These are phyloP conservation scores for Phaseolus coccineus DNA, from an alignment of 331 rosid genomes.

Conservation along the genomic window DNA sequence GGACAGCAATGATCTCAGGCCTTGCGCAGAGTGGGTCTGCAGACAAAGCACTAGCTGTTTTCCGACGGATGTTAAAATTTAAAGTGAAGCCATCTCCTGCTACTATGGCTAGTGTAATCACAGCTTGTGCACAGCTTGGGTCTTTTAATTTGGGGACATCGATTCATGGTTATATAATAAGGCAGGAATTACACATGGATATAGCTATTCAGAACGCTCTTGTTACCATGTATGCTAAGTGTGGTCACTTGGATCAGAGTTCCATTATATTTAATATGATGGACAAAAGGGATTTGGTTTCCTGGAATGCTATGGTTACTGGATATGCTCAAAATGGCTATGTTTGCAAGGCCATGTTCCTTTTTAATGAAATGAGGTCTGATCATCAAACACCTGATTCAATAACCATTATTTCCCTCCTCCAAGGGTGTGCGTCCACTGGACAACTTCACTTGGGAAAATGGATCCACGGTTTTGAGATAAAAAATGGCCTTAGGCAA, in stretches of 20 bases:
- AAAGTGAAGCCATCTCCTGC: conserved; percentile 66
- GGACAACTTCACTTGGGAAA: conserved; percentile 83
- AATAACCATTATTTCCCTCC: conserved; percentile 77
- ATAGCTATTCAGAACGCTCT: conserved; percentile 86
- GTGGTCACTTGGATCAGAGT: conserved; percentile 70
- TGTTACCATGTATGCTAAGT: conserved; percentile 87
- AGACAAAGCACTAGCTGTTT: conserved; percentile 68
- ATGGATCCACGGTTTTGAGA: conserved; percentile 69
- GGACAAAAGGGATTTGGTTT: conserved; percentile 76
- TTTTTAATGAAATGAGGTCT: conserved; percentile 73
- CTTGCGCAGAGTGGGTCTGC: conserved; percentile 74
- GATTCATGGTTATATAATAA: conserved; percentile 69
- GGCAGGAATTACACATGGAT: conserved; percentile 69
- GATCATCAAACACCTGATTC: conserved; percentile 79
- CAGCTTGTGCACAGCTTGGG: conserved; percentile 82
- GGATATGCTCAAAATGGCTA: conserved; percentile 82
- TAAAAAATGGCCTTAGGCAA: conserved; percentile 66
- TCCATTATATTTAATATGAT: conserved; percentile 63
- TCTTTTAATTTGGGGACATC: conserved; percentile 67
- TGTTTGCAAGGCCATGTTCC: conserved; percentile 58
- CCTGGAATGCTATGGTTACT: conserved; percentile 87
- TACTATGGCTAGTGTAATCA: conserved; percentile 76
- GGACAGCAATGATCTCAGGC: conserved; percentile 99
- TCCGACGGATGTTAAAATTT: conserved; percentile 64
- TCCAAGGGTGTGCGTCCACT: conserved; percentile 84